These are phyloP conservation scores for Tetrahymena malaccensis DNA, from an alignment of 73 alveolate genomes.

Conservation along the genomic window DNA sequence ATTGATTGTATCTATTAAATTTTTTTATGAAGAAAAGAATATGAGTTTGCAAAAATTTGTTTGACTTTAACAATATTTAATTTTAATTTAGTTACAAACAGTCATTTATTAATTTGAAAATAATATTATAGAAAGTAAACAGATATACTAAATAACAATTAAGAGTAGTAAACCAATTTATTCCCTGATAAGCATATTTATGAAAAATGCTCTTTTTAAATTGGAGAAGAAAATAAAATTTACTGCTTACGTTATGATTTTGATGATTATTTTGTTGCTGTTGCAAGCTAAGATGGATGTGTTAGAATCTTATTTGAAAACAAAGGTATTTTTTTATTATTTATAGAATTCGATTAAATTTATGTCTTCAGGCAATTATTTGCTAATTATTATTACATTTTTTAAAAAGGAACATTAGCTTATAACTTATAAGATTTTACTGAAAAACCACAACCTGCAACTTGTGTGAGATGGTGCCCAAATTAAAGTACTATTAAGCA, in stretches of 20 bases:
- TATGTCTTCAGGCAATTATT: not conserved
- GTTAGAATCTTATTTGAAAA: not conserved
- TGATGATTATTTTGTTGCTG: not conserved
- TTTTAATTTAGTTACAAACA: too few relatives aligned
- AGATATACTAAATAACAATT: not conserved
- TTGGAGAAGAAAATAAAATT: not conserved
- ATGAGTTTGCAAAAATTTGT: too few relatives aligned
- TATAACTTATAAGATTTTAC: slow-evolving; percentile 8
- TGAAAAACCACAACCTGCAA: slow-evolving; percentile 20
- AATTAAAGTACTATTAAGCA: slow-evolving; percentile 4
- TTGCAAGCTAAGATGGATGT: not conserved
- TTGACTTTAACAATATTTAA: too few relatives aligned
- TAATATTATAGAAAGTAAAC: not conserved
- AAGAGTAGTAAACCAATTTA: not conserved
- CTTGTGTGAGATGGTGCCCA: slow-evolving; percentile 43
- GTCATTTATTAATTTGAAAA: not conserved
- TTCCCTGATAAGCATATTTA: not conserved
- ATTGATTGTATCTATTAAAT: too few relatives aligned
- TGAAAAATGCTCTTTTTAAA: not conserved
- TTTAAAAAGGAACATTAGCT: not conserved
- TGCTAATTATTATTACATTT: not conserved
- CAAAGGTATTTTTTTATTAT: not conserved
- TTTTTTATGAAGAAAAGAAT: too few relatives aligned
- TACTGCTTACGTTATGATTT: not conserved
- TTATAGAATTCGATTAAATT: too few relatives aligned